phyloP scores from a whole-genome alignment of 805 yeast species.

The Cyberlindnera galapagoensis region DNA sequence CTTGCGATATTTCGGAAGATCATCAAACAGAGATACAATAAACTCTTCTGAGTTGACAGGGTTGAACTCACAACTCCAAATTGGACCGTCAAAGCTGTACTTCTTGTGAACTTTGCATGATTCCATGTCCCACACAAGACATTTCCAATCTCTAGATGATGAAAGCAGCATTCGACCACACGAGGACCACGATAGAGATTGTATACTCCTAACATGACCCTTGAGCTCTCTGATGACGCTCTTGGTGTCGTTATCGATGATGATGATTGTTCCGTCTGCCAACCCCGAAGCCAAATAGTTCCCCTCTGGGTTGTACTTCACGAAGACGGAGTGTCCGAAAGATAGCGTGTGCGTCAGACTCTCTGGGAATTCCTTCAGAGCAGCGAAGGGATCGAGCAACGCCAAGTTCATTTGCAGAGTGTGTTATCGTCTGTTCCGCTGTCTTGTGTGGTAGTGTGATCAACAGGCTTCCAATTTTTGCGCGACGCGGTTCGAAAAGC shows the following conservation, averaged over 20 bases:
- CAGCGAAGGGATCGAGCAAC: conserved; percentile 83
- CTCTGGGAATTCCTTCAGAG: conserved; percentile 89
- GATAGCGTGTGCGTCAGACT: conserved; percentile 64
- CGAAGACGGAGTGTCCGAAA: conserved; percentile 59
- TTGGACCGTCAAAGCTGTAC: conserved; percentile 57
- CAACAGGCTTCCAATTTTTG: too few species aligned
- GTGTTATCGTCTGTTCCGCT: neutral
- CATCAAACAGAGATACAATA: conserved; percentile 62
- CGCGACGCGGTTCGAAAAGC: conserved; percentile 4
- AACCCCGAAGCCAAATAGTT: conserved; percentile 83
- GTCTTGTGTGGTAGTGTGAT: too few species aligned
- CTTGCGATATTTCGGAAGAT: conserved; percentile 48
- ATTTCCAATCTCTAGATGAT: conserved; percentile 76
- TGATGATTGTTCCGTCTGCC: conserved; percentile 63
- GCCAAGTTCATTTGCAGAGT: conserved; percentile 71
- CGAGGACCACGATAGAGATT: conserved; percentile 67
- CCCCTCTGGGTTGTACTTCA: conserved; percentile 67
- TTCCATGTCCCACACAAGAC: conserved; percentile 72
- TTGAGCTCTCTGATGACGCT: conserved; percentile 50
- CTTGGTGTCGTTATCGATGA: conserved; percentile 66
- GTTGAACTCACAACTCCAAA: conserved; percentile 61
- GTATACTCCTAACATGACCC: conserved; percentile 68
- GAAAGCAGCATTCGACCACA: conserved; percentile 66
- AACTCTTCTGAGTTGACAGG: conserved; percentile 42
- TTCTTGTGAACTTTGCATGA: conserved; percentile 34